Conservation (phyloP, 1,139 yeast genomes). For the Hansenula anomala region DNA sequence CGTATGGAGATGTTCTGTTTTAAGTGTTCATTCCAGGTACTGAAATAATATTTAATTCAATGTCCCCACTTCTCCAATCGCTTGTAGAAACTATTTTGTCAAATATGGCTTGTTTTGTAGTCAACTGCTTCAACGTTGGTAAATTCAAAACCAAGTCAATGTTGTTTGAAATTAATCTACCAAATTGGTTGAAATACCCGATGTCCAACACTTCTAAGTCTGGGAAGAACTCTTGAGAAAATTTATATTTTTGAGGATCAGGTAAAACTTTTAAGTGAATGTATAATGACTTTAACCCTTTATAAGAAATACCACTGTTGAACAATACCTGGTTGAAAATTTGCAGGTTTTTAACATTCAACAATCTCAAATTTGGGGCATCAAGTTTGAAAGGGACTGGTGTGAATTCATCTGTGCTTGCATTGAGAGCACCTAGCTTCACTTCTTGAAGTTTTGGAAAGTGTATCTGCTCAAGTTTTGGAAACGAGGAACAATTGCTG, state of each 20-base stretch:
- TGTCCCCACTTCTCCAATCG: too few species aligned
- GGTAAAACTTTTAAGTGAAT: not conserved
- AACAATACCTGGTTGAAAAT: not conserved
- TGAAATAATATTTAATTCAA: too few species aligned
- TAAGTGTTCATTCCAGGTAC: too few species aligned
- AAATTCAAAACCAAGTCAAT: not conserved
- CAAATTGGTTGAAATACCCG: constrained; percentile 1
- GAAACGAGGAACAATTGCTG: constrained; percentile 1
- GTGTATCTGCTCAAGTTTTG: not conserved
- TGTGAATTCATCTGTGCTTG: not conserved
- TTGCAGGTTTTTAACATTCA: not conserved
- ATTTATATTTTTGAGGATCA: not conserved
- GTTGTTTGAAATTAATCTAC: not conserved
- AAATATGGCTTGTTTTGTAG: not conserved
- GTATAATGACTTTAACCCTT: not conserved
- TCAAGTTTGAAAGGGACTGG: not conserved
- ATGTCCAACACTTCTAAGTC: not conserved
- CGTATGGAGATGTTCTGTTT: too few species aligned
- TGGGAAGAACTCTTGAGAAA: not conserved
- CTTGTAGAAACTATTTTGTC: not conserved
- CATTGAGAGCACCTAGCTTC: constrained; percentile 1
- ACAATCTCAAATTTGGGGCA: not conserved
- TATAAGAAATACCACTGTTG: not conserved
- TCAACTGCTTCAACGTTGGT: not conserved
- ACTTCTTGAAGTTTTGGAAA: not conserved